Evolutionary conservation across 345 rosid species (phyloP), one percentile per base, ranked within the genome.

Genomic region (Pistacia vera): DNA sequence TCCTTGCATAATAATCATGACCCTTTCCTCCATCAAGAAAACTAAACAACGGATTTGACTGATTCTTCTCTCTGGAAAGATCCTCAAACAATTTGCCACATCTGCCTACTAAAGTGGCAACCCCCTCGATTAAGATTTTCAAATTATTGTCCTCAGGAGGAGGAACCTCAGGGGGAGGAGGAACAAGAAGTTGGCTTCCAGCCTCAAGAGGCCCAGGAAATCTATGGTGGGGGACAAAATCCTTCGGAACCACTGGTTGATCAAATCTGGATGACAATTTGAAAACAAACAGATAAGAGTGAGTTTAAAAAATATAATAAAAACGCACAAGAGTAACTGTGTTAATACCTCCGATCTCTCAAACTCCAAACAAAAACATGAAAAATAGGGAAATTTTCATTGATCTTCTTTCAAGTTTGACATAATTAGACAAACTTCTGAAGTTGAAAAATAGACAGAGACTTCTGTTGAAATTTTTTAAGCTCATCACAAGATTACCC

Each of bases 21-120:
- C 98, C 96, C 17, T 78, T 85, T 71, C 99, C 98, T 78, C 97
- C 98, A 76, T 69, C 80, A 62, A 96, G 98, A 88, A 96, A 96
- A 87, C 85, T 87, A 85, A 92, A 96, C 70, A 88, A 79, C 74
- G 97, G 93, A 84, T 96, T 92, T 71, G 95, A 86, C 73, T 85
- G 88, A 80, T 96, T 91, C 88, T 93, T 96, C 86, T 91, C 97
- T 80, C 92, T 88, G 36, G 97, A 94, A 81, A 96, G 97, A 82
- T 96, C 99, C 86, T 96, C 99, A 76, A 87, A 96, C 35, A 93
- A 74, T 85, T 92, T 93, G 75, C 99, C 98, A 57, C 97, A 96
- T 72, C 94, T 93, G 77, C 95, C 95, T 67, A 96, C 99, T 78
- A 96, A 89, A 73, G 92, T 86, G 62, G 97, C 99, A 81, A 93